Percentiles rank a stretch among this genome's conserved stretches.
Conservation (phyloP, 371 early-diverging fungal species). For the Syncephalastrum sp. region DNA sequence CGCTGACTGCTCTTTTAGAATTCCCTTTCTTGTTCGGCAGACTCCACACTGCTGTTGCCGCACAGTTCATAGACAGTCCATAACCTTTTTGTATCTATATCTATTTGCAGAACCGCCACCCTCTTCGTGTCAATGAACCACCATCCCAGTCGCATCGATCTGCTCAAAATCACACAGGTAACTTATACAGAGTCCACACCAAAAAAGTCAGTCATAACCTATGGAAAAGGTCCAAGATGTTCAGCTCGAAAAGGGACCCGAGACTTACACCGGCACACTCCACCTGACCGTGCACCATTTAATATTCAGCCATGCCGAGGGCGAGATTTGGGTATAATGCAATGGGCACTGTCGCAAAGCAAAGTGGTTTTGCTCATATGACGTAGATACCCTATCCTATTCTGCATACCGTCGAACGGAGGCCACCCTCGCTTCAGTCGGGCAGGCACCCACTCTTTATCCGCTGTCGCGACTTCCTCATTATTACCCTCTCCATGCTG, state of each 20-base stretch:
- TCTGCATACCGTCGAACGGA: conserved; percentile 79
- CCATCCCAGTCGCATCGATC: conserved; percentile 45
- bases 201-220: not conserved
- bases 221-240: conserved; percentile 59
- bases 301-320: conserved; percentile 63
- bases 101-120: conserved; percentile 4
- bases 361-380: not conserved
- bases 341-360: not conserved
- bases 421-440: conserved; percentile 42
- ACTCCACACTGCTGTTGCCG: too few species aligned
- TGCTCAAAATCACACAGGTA: conserved; percentile 49
- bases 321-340: conserved; percentile 68
- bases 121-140: conserved; percentile 11
- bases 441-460: conserved; percentile 64
- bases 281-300: conserved; percentile 81
- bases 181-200: not conserved
- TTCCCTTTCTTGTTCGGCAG: not conserved
- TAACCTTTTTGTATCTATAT: conserved; percentile 1
- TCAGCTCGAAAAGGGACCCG: conserved; percentile 57
- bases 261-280: conserved; percentile 63
- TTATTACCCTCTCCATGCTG: conserved; percentile 66
- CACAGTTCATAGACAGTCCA: not conserved
- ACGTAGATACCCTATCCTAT: conserved; percentile 82
- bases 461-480: conserved; percentile 80
- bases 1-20: conserved; percentile 3